A percentile compares a stretch with the other conserved stretches of the same genome.
phyloP scores from a whole-genome alignment of 306 rosid genomes.

The Oxytropis ochrocephala region DNA sequence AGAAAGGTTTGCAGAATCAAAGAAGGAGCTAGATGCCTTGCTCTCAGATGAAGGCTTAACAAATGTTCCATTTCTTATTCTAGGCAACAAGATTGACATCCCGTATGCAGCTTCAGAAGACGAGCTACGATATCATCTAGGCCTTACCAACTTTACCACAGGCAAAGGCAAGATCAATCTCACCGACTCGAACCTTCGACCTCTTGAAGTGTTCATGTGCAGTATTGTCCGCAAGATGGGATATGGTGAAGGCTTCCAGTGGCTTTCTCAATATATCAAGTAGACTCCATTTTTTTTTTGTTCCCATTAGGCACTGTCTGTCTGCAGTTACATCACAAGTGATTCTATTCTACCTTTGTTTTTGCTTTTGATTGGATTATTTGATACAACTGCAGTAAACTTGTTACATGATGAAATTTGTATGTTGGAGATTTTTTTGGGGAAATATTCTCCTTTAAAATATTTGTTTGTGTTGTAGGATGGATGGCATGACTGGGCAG shows the following conservation, averaged over 20 bases:
- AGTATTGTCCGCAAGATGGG: constrained; percentile 91
- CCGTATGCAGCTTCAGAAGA: constrained; percentile 84
- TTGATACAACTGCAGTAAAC: constrained; percentile 30
- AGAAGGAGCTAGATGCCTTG: constrained; percentile 70
- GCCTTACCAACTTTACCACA: constrained; percentile 71
- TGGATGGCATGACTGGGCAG: constrained; percentile 17
- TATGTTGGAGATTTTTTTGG: constrained; percentile 22
- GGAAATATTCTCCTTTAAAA: constrained; percentile 14
- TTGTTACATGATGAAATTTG: constrained; percentile 26
- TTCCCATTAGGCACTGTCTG: constrained; percentile 18
- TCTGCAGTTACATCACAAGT: constrained; percentile 35
- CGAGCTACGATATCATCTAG: constrained; percentile 64
- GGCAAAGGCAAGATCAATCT: constrained; percentile 75
- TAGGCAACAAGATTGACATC: constrained; percentile 83
- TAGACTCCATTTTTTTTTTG: constrained; percentile 29
- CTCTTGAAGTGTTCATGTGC: constrained; percentile 89
- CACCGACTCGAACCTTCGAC: constrained; percentile 57
- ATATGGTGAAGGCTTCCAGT: constrained; percentile 79
- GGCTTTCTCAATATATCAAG: constrained; percentile 83
- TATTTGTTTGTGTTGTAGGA: constrained; percentile 27
- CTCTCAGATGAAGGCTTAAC: constrained; percentile 67
- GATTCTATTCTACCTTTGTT: constrained; percentile 18
- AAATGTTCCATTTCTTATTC: constrained; percentile 62
- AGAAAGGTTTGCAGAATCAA: constrained; percentile 72
- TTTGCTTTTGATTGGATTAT: constrained; percentile 28